Base-by-base conservation (phyloP, 495 filamentous ascomycete species). In the Ramalina peruviana region DNA sequence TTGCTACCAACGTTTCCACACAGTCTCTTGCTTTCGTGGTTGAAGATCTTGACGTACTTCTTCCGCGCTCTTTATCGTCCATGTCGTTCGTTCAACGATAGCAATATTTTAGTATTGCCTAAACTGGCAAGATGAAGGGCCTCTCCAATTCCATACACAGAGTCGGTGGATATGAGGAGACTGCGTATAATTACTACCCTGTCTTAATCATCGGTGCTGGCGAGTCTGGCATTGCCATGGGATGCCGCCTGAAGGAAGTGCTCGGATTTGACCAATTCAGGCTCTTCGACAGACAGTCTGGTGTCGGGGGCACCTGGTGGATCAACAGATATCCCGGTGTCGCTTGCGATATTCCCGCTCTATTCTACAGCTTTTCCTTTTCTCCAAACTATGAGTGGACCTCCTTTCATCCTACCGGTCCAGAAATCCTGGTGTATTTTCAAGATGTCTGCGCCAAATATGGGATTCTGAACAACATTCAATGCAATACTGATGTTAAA, bases 231-330 rank as follows among this genome's bases (percentile, higher is more conserved):
- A 80, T 85, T 56, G 79, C 76, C 11, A 75, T 82, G 67, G 81
- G 72, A 13, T 82, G 79, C 53, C 70, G 72, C 16, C 57, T 85
- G 51, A 79, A 76, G 51, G 67, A 79, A 45, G 67, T 66, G 40
- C 67, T 82, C 12, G 73, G 72, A 23, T 78, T 77, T 49, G 74
- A 81, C 56, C 75, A 82, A 50, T 78, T 83, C 55, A 61, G 74
- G 20, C 72, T 86, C 50, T 83, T 85, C 58, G 81, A 84, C 3
- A 63, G 74, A 26, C 71, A 79, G 49, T 61, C 72, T 2, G 73
- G 71, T 6, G 71, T 82, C 51, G 82, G 82, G 39, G 82, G 82
- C 15, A 83, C 81, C 12, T 86, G 81, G 81, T 74, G 69, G 66
- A 73, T 74, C 43, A 84, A 84, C 60, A 62, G 72, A 36, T 85